Evolutionary conservation across 805 yeast species (phyloP).

Genomic region (Ogataea corticis): DNA sequence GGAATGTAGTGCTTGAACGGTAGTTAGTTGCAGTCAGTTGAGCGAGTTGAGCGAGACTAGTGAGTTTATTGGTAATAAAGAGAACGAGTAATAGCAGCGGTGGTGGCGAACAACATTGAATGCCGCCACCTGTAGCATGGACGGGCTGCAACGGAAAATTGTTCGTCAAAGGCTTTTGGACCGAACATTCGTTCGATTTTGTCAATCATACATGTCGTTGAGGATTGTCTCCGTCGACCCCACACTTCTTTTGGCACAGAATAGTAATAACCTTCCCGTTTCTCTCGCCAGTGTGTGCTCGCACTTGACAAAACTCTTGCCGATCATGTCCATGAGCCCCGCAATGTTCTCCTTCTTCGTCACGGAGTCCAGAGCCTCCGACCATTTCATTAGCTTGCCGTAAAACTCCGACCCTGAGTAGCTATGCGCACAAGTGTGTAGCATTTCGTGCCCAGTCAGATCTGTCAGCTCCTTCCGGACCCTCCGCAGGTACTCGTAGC

Average conservation of each 20-base stretch:
- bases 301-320: slow-evolving; percentile 40
- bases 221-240: slow-evolving; percentile 50
- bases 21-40: neutral
- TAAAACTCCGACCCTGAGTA: slow-evolving; percentile 41
- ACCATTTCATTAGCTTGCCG: slow-evolving; percentile 42
- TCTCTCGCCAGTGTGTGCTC: slow-evolving; percentile 62
- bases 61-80: too few relatives aligned
- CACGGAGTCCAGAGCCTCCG: slow-evolving; percentile 40
- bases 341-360: slow-evolving; percentile 48
- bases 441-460: slow-evolving; percentile 33
- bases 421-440: slow-evolving; percentile 36
- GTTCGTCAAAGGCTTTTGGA: too few relatives aligned
- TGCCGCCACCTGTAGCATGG: too few relatives aligned
- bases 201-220: slow-evolving; percentile 48
- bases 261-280: slow-evolving; percentile 50
- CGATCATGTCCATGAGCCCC: slow-evolving; percentile 53
- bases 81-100: too few relatives aligned
- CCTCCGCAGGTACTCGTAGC: slow-evolving; percentile 50
- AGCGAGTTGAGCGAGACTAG: neutral
- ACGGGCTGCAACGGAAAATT: too few relatives aligned
- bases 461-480: slow-evolving; percentile 43
- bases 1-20: slow-evolving; percentile 39
- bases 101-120: too few relatives aligned
- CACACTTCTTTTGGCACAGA: slow-evolving; percentile 55
- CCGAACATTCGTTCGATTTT: too few relatives aligned